Base-by-base conservation (phyloP, 768 basidiomycete genomes). In the Mycena vitilis region DNA sequence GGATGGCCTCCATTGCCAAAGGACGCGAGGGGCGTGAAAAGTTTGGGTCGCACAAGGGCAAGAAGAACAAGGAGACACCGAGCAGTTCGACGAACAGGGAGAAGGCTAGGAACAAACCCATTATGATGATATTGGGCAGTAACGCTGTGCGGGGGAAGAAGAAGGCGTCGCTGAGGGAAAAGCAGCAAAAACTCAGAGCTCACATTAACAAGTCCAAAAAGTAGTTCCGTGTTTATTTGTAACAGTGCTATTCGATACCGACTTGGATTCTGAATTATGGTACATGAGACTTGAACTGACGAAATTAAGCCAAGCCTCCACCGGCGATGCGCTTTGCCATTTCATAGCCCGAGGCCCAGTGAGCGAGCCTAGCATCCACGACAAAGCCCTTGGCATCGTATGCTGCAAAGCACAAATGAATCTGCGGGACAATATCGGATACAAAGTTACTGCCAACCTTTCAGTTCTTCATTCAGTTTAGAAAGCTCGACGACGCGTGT, bases 1-100 rank as follows among this genome's bases (percentile, higher is more conserved):
- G 97, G 22, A 87, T 99, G 80, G 96, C 93, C 6, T 92, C 91
- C 10, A 93, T 98, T 70, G 89, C 92, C 75, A 94, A 95, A 77
- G 97, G 97, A 0, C 87, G 96, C 45, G 96, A 99, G 79, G 97
- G 95, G 0, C 87, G 97, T 56, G 96, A 97, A 77, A 97, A 96
- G 81, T 98, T 90, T 76, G 94, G 94, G 23, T 93, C 93, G 45
- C 81, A 88, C 72, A 97, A 92, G 81, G 95, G 95, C n/a, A 96
- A 96, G 84, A 92, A 94, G 80, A 94, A 89, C 67, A 95, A 95
- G 77, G 94, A 84, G 42, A 80, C 83, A 13, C 89, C 91, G 66
- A 95, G 94, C 79, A 95, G 93, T 76, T 90, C 92, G 63, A 97
- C 96, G 40, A 98, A 98, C 79, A 85, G 89, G 75, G 94, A 97